Conservation (phyloP, 345 rosid species). For the Brassica carinata region DNA sequence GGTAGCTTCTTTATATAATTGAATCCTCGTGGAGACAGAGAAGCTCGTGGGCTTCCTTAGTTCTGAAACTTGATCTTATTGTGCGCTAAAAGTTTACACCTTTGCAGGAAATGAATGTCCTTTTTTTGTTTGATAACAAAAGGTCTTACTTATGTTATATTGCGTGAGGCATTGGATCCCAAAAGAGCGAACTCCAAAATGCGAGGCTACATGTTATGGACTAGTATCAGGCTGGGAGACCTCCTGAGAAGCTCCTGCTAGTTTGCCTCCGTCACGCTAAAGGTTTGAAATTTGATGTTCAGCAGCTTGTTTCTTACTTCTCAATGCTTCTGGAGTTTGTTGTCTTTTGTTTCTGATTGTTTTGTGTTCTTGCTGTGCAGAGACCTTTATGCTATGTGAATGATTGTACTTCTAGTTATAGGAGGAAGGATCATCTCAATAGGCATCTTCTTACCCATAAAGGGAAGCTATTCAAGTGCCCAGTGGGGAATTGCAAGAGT, state of each 20-base stretch:
- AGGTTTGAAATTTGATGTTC: constrained; percentile 23
- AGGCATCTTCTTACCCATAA: constrained; percentile 73
- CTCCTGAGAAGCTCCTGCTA: constrained; percentile 99
- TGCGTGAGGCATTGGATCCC: constrained; percentile 99
- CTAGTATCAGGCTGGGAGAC: constrained; percentile 99
- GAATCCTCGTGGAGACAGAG: neutral
- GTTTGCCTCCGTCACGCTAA: constrained; percentile 86
- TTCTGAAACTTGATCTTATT: neutral
- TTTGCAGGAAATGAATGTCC: constrained; percentile 54
- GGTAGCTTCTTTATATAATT: neutral
- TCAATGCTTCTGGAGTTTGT: neutral
- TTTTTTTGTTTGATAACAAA: constrained; percentile 11
- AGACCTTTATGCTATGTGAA: constrained; percentile 74
- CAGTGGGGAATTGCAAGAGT: constrained; percentile 52
- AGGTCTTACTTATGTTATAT: constrained; percentile 23
- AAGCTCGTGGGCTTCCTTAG: neutral
- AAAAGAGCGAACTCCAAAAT: constrained; percentile 90
- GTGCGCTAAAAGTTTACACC: neutral
- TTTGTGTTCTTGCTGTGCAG: constrained; percentile 32
- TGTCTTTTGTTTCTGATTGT: constrained; percentile 2
- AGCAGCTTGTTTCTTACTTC: neutral
- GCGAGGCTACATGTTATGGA: constrained; percentile 85
- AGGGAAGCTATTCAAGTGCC: constrained; percentile 72
- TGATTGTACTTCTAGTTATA: constrained; percentile 71
- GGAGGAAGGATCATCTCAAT: constrained; percentile 87